Evolutionary conservation across 179 eudicot species (phyloP).

Genomic region (Heliamphora pulchella): DNA sequence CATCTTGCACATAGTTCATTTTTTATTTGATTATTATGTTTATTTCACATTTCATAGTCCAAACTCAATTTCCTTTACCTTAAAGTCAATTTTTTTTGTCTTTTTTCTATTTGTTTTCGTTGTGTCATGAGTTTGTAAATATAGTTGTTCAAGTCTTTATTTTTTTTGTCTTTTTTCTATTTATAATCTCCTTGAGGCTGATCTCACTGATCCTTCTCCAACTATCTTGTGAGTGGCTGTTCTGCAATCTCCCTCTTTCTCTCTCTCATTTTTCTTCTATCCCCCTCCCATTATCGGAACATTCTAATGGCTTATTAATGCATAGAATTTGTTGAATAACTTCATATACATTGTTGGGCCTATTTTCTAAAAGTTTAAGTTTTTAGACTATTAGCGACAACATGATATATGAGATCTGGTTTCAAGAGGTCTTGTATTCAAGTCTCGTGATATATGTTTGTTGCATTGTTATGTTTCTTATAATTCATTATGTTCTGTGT

Average conservation of each 20-base stretch:
- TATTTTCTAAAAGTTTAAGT: too few relatives aligned
- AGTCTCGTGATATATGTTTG: too few relatives aligned
- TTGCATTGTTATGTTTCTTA: too few relatives aligned
- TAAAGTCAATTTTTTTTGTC: not conserved
- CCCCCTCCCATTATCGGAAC: not conserved
- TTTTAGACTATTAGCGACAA: too few relatives aligned
- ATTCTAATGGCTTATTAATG: not conserved
- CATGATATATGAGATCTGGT: too few relatives aligned
- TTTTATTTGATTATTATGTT: not conserved
- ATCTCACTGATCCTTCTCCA: not conserved
- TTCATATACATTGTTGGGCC: too few relatives aligned
- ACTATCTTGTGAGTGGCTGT: not conserved
- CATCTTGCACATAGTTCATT: not conserved
- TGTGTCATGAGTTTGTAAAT: not conserved
- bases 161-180: too few relatives aligned
- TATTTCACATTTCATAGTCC: not conserved
- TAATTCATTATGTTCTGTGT: too few relatives aligned
- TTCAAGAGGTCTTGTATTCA: too few relatives aligned
- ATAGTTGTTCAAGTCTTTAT: not conserved
- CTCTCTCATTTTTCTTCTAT: not conserved
- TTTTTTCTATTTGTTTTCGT: not conserved
- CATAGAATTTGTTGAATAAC: not conserved
- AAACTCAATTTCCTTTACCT: not conserved
- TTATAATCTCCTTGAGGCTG: too few relatives aligned
- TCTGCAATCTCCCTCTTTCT: not conserved